Evolutionary conservation across 495 filamentous ascomycete species (phyloP).

Genomic region (Penicillium coffeae): DNA sequence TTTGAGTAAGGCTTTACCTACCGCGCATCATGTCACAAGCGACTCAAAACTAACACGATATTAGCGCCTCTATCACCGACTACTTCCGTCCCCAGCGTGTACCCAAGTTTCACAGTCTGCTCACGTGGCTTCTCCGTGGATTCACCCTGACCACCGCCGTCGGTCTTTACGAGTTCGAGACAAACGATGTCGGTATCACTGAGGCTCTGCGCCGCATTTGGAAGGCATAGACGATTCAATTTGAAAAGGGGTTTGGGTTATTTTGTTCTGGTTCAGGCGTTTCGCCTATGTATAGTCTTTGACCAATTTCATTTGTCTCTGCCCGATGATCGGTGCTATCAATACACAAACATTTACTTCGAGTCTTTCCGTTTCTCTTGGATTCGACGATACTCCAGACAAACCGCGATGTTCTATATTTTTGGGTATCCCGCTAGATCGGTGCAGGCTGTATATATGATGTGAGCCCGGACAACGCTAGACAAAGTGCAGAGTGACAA

Average conservation of each 20-base stretch:
- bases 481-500: no score
- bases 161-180: slow-evolving; percentile 97
- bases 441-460: no score
- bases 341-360: slow-evolving; percentile 11
- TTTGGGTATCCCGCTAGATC: neutral
- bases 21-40: neutral
- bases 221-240: slow-evolving; percentile 54
- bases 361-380: slow-evolving; percentile 5
- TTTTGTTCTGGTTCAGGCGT: slow-evolving; percentile 31
- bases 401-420: neutral
- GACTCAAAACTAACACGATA: slow-evolving; percentile 9
- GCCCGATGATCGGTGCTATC: slow-evolving; percentile 22
- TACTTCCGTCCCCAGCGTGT: slow-evolving; percentile 75
- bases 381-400: no score
- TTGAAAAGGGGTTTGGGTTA: slow-evolving; percentile 27
- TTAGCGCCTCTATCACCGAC: slow-evolving; percentile 74
- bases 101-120: slow-evolving; percentile 58
- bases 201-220: slow-evolving; percentile 84
- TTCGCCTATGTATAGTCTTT: slow-evolving; percentile 38
- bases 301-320: slow-evolving; percentile 21
- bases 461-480: no score
- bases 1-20: slow-evolving; percentile 62
- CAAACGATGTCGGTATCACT: slow-evolving; percentile 94
- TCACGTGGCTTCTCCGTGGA: slow-evolving; percentile 74
- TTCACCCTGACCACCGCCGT: slow-evolving; percentile 77